Evolutionary conservation across 306 rosid species (phyloP).

Genomic region (Trifolium fragiferum): DNA sequence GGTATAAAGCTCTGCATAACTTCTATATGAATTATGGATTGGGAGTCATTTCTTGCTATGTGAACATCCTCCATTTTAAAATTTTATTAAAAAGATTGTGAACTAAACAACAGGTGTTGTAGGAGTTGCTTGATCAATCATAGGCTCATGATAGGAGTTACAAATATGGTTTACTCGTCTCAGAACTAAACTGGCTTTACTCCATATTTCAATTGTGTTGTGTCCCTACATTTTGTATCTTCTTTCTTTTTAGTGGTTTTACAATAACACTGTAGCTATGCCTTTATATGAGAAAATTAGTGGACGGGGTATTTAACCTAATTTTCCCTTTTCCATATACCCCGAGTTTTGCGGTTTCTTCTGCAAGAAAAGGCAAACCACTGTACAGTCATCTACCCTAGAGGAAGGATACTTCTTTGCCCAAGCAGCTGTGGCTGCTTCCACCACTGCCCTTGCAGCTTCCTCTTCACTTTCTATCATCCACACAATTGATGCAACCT

Average conservation of each 20-base stretch:
- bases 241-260: neutral
- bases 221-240: neutral
- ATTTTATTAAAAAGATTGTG: neutral
- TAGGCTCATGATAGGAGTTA: neutral
- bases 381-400: slow-evolving; percentile 69
- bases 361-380: slow-evolving; percentile 59
- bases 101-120: neutral
- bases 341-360: slow-evolving; percentile 18
- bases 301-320: neutral
- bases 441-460: slow-evolving; percentile 67
- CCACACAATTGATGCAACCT: slow-evolving; percentile 71
- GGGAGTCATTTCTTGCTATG: neutral
- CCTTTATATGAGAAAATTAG: neutral
- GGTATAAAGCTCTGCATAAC: neutral
- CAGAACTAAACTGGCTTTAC: neutral
- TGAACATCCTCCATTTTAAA: neutral
- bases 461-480: slow-evolving; percentile 52
- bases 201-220: neutral
- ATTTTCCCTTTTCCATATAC: neutral
- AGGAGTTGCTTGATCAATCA: neutral
- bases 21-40: neutral
- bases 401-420: slow-evolving; percentile 50
- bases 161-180: neutral
- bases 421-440: slow-evolving; percentile 67
- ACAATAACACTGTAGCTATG: neutral